phyloP scores from a whole-genome alignment of 164 flowering plant genomes.

The Tetrastigma voinierianum region DNA sequence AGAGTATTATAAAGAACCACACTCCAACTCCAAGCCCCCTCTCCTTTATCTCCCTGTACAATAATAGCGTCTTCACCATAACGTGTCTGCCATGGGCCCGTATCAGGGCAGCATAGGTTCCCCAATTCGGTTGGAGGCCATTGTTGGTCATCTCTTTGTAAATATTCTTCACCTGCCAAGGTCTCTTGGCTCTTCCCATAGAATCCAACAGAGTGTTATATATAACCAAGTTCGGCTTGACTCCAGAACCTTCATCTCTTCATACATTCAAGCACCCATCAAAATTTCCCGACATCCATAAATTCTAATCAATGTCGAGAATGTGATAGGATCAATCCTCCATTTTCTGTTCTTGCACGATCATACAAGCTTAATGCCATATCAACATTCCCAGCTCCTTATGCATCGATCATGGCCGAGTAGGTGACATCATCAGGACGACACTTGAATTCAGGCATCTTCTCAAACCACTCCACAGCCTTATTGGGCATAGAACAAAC shows the following conservation, averaged over 20 bases:
- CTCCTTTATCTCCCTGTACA: slow-evolving; percentile 81
- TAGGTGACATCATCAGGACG: slow-evolving; percentile 72
- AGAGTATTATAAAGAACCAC: slow-evolving; percentile 65
- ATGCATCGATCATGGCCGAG: slow-evolving; percentile 85
- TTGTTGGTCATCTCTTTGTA: slow-evolving; percentile 56
- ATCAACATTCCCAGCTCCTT: slow-evolving; percentile 73
- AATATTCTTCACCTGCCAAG: slow-evolving; percentile 74
- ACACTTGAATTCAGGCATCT: slow-evolving; percentile 61
- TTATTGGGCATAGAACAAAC: slow-evolving; percentile 50
- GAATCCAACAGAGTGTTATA: slow-evolving; percentile 82
- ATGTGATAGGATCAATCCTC: slow-evolving; percentile 71
- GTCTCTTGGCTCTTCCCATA: slow-evolving; percentile 91
- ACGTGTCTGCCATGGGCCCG: slow-evolving; percentile 69
- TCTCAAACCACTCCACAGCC: slow-evolving; percentile 92
- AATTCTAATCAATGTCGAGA: slow-evolving; percentile 70
- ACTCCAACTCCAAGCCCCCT: slow-evolving; percentile 60
- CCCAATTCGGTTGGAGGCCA: slow-evolving; percentile 57
- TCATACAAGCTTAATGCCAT: slow-evolving; percentile 87
- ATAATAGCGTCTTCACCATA: slow-evolving; percentile 68
- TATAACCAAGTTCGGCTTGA: slow-evolving; percentile 55
- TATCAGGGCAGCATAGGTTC: slow-evolving; percentile 70
- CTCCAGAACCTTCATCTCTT: slow-evolving; percentile 93
- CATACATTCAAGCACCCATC: slow-evolving; percentile 90
- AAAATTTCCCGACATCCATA: slow-evolving; percentile 67
- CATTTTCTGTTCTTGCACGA: slow-evolving; percentile 71